These are phyloP conservation scores for Pythium rhizo-oryzae DNA, from an alignment of 352 stramenopile species.

Conservation along the genomic window DNA sequence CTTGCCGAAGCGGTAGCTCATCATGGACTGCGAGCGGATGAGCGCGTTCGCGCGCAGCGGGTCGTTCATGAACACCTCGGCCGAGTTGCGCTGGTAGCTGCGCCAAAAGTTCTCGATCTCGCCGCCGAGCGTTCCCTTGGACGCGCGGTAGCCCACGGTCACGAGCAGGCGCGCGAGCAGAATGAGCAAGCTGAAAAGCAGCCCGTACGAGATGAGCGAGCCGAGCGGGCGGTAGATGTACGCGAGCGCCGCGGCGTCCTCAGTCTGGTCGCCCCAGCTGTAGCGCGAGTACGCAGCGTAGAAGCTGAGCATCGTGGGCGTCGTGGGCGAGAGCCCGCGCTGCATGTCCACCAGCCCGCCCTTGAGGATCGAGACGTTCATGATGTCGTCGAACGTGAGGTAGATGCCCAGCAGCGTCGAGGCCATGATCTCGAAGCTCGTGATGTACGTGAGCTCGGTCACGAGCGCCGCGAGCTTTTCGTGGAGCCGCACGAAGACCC, in stretches of 20 bases:
- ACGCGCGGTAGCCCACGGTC: slow-evolving; percentile 1
- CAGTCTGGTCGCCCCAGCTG: slow-evolving; percentile 28
- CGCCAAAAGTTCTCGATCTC: slow-evolving; percentile 28
- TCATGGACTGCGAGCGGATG: slow-evolving; percentile 25
- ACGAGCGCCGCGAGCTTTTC: slow-evolving; percentile 26
- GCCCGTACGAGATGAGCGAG: slow-evolving; percentile 19
- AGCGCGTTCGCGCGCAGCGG: slow-evolving; percentile 30
- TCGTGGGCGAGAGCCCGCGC: slow-evolving; percentile 23
- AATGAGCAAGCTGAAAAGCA: slow-evolving; percentile 23
- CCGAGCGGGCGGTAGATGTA: slow-evolving; percentile 28
- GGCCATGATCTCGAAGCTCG: slow-evolving; percentile 32
- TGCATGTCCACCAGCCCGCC: slow-evolving; percentile 21
- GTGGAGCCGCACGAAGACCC: slow-evolving; percentile 17
- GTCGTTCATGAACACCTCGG: slow-evolving; percentile 32
- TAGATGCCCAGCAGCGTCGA: slow-evolving; percentile 28
- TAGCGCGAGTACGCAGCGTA: slow-evolving; percentile 29
- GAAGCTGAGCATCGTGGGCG: slow-evolving; percentile 17
- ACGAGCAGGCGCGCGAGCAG: slow-evolving; percentile 18
- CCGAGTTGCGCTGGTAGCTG: slow-evolving; percentile 33
- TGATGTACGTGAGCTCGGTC: slow-evolving; percentile 30
- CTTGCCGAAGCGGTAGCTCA: slow-evolving; percentile 32
- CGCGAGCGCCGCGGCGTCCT: slow-evolving; percentile 3
- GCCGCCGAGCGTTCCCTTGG: slow-evolving; percentile 20
- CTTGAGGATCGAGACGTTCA: slow-evolving; percentile 25
- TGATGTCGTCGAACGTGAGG: slow-evolving; percentile 21